These are phyloP conservation scores for Bremia lactucae DNA, from an alignment of 352 stramenopile genomes.

Conservation along the genomic window DNA sequence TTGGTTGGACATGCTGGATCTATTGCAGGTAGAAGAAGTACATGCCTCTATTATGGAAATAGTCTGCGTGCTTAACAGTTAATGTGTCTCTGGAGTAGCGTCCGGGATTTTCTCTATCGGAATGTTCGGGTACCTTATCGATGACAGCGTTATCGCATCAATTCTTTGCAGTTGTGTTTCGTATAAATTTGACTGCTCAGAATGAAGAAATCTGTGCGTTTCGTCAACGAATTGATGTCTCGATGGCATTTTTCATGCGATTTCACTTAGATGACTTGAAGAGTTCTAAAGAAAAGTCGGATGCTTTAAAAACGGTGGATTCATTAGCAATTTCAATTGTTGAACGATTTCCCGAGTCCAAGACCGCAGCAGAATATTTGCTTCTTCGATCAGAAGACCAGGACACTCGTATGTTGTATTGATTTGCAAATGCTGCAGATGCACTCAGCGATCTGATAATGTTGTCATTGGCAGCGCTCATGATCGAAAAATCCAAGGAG, in stretches of 20 bases:
- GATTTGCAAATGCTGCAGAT: background rate
- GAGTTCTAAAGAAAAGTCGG: slow-evolving; percentile 29
- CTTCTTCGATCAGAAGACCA: slow-evolving; percentile 64
- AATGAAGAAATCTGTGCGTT: slow-evolving; percentile 9
- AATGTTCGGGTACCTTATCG: slow-evolving; percentile 23
- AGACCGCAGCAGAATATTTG: slow-evolving; percentile 52
- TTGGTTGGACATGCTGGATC: slow-evolving; percentile 67
- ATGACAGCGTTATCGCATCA: slow-evolving; percentile 32
- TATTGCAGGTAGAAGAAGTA: slow-evolving; percentile 45
- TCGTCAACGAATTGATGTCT: slow-evolving; percentile 28
- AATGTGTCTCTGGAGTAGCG: slow-evolving; percentile 24
- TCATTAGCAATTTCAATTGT: slow-evolving; percentile 34
- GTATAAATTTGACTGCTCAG: slow-evolving; percentile 18
- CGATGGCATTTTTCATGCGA: slow-evolving; percentile 61
- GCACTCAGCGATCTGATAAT: background rate
- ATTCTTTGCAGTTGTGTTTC: slow-evolving; percentile 34
- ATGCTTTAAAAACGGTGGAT: slow-evolving; percentile 37
- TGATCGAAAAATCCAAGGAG: slow-evolving; percentile 13
- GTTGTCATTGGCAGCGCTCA: slow-evolving; percentile 23
- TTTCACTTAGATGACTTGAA: slow-evolving; percentile 53
- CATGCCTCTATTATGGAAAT: background rate
- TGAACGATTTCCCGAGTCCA: slow-evolving; percentile 43
- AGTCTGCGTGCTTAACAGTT: background rate
- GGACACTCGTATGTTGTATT: slow-evolving; percentile 45
- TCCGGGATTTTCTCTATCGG: slow-evolving; percentile 43